phyloP scores from a whole-genome alignment of 2,329 filamentous ascomycete species.

The Colletotrichum acutatum region DNA sequence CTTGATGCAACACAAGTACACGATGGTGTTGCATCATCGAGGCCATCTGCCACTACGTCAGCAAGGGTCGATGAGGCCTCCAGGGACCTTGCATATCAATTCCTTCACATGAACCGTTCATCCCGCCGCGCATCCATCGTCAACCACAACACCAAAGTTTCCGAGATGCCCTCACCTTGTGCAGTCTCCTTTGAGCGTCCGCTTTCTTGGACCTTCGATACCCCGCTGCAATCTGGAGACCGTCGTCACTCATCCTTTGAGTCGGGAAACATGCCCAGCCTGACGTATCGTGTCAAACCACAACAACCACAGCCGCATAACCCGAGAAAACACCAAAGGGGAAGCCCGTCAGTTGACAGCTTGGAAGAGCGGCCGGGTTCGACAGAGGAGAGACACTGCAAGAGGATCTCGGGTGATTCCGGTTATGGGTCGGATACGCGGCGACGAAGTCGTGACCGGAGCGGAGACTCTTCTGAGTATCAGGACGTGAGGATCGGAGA shows the following conservation, averaged over 20 bases:
- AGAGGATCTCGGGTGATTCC: conserved; percentile 21
- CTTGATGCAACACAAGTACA: neutral
- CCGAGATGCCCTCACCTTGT: neutral
- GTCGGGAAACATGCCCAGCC: neutral
- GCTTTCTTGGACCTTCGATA: neutral
- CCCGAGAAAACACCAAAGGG: conserved; percentile 8
- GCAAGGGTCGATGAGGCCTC: conserved; percentile 8
- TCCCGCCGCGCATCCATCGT: neutral
- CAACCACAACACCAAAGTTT: neutral
- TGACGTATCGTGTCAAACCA: conserved; percentile 10
- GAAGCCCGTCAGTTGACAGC: conserved; percentile 4
- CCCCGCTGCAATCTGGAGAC: neutral
- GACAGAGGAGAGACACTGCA: neutral
- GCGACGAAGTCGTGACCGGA: neutral
- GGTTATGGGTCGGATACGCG: conserved; percentile 17
- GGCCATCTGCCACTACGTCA: neutral
- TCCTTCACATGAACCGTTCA: conserved; percentile 16
- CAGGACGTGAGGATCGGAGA: too few relatives aligned
- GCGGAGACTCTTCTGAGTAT: neutral
- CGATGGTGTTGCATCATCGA: neutral
- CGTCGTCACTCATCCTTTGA: conserved; percentile 4
- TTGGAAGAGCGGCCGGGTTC: neutral
- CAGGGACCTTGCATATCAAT: conserved; percentile 17
- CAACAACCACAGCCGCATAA: neutral
- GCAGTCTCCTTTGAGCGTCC: neutral